Percentiles rank a stretch among this genome's conserved stretches.
phyloP scores from a whole-genome alignment of 2,329 filamentous ascomycete genomes.

The Verticillium tricorpus region DNA sequence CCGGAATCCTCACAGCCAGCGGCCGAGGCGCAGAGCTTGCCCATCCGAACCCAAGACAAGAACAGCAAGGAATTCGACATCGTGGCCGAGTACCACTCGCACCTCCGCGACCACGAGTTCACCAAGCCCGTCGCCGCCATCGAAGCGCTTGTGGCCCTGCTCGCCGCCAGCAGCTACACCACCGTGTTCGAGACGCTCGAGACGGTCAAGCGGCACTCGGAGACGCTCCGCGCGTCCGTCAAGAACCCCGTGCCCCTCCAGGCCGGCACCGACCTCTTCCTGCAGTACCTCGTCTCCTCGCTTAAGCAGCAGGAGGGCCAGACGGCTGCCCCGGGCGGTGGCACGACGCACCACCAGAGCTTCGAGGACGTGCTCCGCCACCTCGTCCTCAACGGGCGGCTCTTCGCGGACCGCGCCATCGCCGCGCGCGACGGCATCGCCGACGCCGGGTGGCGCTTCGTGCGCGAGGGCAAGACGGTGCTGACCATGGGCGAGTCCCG shows the following conservation, averaged over 20 bases:
- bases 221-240: slow-evolving; percentile 71
- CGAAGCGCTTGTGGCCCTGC: slow-evolving; percentile 81
- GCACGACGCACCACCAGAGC: slow-evolving; percentile 30
- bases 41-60: slow-evolving; percentile 18
- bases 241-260: slow-evolving; percentile 88
- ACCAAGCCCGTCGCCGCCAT: slow-evolving; percentile 96
- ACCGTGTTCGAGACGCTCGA: slow-evolving; percentile 95
- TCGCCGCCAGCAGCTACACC: slow-evolving; percentile 71
- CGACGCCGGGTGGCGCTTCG: slow-evolving; percentile 69
- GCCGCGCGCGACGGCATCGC: slow-evolving; percentile 81
- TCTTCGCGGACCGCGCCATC: slow-evolving; percentile 86
- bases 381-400: slow-evolving; percentile 75
- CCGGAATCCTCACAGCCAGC: background rate
- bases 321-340: slow-evolving; percentile 15
- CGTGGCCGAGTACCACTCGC: slow-evolving; percentile 48
- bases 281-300: slow-evolving; percentile 82
- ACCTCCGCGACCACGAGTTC: slow-evolving; percentile 69
- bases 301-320: slow-evolving; percentile 50
- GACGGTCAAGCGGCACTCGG: slow-evolving; percentile 72
- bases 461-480: slow-evolving; percentile 75
- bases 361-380: slow-evolving; percentile 83
- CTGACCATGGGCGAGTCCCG: slow-evolving; percentile 86
- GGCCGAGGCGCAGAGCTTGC: slow-evolving; percentile 10
- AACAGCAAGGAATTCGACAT: slow-evolving; percentile 35
- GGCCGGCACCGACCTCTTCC: slow-evolving; percentile 92